Percentiles rank a stretch among this genome's conserved stretches.
Conservation (phyloP, 768 basidiomycete genomes). For the Gautieria morchelliformis region DNA sequence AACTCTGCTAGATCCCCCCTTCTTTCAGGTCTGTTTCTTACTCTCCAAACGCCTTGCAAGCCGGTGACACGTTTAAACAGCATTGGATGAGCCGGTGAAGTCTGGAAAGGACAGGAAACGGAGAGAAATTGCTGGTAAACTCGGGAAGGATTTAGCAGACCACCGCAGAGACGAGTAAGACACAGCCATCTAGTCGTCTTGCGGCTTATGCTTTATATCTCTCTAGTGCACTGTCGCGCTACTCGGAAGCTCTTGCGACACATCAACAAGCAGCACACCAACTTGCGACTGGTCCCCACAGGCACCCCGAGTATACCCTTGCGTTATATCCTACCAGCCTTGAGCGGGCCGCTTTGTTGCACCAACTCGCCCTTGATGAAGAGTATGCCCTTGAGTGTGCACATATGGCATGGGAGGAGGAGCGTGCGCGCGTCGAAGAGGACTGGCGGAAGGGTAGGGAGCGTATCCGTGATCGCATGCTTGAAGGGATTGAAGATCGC, state of each 20-base stretch:
- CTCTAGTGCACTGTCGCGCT: slow-evolving; percentile 21
- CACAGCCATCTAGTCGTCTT: background rate
- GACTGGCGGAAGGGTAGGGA: slow-evolving; percentile 73
- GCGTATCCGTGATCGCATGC: slow-evolving; percentile 61
- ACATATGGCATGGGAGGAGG: slow-evolving; percentile 66
- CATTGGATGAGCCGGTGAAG: slow-evolving; percentile 29
- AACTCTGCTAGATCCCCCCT: background rate
- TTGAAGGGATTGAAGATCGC: slow-evolving; percentile 81
- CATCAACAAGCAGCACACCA: slow-evolving; percentile 52
- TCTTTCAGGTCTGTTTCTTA: background rate
- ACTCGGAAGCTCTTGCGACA: slow-evolving; percentile 49
- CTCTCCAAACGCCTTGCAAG: background rate
- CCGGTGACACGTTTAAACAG: slow-evolving; percentile 18
- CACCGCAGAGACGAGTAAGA: slow-evolving; percentile 57
- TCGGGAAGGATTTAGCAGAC: slow-evolving; percentile 66
- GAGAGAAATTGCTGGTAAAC: slow-evolving; percentile 58
- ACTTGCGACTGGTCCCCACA: slow-evolving; percentile 61
- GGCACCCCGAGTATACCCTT: slow-evolving; percentile 54
- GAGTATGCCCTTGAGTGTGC: slow-evolving; percentile 56
- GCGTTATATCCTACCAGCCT: slow-evolving; percentile 65
- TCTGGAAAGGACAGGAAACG: slow-evolving; percentile 52
- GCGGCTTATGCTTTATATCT: slow-evolving; percentile 2
- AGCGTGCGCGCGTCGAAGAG: slow-evolving; percentile 69
- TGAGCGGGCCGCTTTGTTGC: slow-evolving; percentile 66
- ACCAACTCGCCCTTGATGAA: slow-evolving; percentile 59